These are phyloP conservation scores for Diaporthe sp. DNA, from an alignment of 2,329 filamentous ascomycete genomes.

Conservation along the genomic window DNA sequence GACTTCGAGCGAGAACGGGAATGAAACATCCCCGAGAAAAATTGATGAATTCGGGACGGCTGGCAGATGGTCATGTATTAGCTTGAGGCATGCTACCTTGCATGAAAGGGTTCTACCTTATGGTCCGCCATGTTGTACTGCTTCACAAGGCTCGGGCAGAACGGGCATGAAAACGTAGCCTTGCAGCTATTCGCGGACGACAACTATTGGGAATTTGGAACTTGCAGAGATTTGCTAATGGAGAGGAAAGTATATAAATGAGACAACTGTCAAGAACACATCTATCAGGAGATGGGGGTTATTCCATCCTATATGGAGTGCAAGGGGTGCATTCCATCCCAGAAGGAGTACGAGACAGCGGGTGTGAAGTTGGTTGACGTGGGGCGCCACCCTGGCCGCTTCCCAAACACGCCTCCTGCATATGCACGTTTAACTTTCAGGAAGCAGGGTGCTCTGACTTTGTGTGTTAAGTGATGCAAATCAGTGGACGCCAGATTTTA, in stretches of 20 bases:
- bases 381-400: slow-evolving; percentile 8
- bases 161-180: not conserved
- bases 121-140: not conserved
- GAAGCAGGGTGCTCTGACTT: not conserved
- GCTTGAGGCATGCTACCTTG: not conserved
- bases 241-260: not conserved
- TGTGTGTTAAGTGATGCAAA: not conserved
- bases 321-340: not conserved
- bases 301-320: not conserved
- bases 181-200: not conserved
- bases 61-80: not conserved
- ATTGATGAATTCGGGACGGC: not conserved
- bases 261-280: not conserved
- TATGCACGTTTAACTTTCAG: not conserved
- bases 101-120: not conserved
- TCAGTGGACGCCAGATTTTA: too few species aligned
- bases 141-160: not conserved
- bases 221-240: too few species aligned
- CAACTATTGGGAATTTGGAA: too few species aligned
- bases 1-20: not conserved
- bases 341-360: not conserved
- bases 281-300: not conserved
- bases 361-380: not conserved
- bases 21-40: not conserved
- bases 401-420: not conserved